These are phyloP conservation scores for Salix dunnii DNA, from an alignment of 345 rosid genomes.

Conservation along the genomic window DNA sequence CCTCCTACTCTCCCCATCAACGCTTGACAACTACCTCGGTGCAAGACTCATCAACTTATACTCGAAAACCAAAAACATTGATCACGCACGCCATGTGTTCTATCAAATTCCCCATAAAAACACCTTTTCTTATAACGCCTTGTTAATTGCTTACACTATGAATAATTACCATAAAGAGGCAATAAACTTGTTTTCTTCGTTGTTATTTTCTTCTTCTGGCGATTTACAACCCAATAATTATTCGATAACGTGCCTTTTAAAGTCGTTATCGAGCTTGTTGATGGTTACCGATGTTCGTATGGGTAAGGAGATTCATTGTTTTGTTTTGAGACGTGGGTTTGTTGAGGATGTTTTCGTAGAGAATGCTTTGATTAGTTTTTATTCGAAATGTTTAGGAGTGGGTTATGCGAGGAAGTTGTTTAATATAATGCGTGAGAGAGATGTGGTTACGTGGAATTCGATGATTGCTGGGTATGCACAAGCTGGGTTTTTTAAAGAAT, in stretches of 20 bases:
- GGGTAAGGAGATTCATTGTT: constrained; percentile 61
- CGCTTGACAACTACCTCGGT: constrained; percentile 68
- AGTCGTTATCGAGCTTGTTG: constrained; percentile 46
- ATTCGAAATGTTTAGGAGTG: constrained; percentile 46
- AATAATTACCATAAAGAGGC: constrained; percentile 49
- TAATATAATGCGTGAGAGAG: constrained; percentile 57
- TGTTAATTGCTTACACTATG: constrained; percentile 59
- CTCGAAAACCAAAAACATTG: constrained; percentile 36
- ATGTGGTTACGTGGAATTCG: constrained; percentile 78
- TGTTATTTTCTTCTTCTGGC: constrained; percentile 23
- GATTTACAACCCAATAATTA: constrained; percentile 44
- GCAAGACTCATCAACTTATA: constrained; percentile 60
- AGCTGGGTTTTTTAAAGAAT: constrained; percentile 55
- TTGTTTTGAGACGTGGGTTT: constrained; percentile 44
- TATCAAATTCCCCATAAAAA: constrained; percentile 50
- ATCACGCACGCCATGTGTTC: constrained; percentile 60
- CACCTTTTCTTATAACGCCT: constrained; percentile 69
- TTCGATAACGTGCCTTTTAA: constrained; percentile 59
- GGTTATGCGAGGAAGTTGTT: constrained; percentile 56
- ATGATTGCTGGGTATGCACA: constrained; percentile 84
- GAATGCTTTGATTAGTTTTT: constrained; percentile 65
- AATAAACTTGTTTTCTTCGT: constrained; percentile 41
- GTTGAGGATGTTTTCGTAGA: constrained; percentile 50
- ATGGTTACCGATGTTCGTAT: constrained; percentile 22
- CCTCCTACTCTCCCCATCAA: constrained; percentile 42